Evolutionary conservation across 106 monocot genomes (phyloP).

Genomic region (Phalaenopsis equestris): DNA sequence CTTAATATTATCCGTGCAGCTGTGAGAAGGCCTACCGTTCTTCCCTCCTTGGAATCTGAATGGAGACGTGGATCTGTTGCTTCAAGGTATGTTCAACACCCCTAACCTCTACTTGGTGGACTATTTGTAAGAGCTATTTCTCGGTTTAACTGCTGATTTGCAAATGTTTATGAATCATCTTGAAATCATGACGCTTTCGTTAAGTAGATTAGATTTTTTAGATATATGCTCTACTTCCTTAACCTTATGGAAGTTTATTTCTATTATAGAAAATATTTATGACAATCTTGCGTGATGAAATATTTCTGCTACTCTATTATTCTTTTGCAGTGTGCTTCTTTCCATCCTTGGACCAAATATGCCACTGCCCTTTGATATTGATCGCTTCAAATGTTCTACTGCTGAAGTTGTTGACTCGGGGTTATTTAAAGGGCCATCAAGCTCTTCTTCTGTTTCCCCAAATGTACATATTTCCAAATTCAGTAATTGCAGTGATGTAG

Average conservation of each 20-base stretch:
- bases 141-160: neutral
- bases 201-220: neutral
- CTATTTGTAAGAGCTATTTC: neutral
- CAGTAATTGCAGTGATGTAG: slow-evolving; percentile 28
- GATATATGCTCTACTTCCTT: neutral
- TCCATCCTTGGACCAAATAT: slow-evolving; percentile 71
- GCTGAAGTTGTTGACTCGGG: slow-evolving; percentile 32
- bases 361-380: slow-evolving; percentile 54
- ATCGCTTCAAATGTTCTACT: slow-evolving; percentile 24
- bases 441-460: slow-evolving; percentile 8
- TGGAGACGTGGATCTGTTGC: slow-evolving; percentile 81
- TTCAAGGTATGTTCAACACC: slow-evolving; percentile 50
- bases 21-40: slow-evolving; percentile 61
- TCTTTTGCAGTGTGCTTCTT: slow-evolving; percentile 69
- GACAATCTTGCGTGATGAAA: neutral
- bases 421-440: slow-evolving; percentile 18
- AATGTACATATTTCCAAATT: slow-evolving; percentile 15
- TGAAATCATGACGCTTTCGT: neutral
- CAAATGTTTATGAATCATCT: neutral
- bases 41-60: slow-evolving; percentile 73
- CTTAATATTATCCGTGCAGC: slow-evolving; percentile 75
- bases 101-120: neutral
- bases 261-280: neutral
- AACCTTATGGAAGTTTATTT: neutral
- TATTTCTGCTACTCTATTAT: neutral